phyloP scores from a whole-genome alignment of 306 rosid species.

The Malus orientalis region DNA sequence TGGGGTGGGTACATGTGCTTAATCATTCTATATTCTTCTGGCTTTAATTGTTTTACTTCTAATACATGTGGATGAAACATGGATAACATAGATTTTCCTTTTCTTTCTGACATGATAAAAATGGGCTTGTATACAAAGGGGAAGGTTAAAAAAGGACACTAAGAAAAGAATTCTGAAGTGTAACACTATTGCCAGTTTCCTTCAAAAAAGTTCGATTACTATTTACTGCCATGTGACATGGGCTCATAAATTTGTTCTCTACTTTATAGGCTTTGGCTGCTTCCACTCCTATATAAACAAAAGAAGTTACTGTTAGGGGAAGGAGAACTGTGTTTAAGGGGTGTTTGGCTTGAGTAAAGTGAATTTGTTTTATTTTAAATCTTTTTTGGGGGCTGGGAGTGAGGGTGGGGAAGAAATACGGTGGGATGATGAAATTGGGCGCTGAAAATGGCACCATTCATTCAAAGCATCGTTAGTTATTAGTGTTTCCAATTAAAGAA shows the following conservation, averaged over 20 bases:
- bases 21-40: not conserved
- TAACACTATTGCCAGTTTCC: not conserved
- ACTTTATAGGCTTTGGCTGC: not conserved
- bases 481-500: not conserved
- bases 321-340: not conserved
- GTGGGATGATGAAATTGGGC: not conserved
- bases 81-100: not conserved
- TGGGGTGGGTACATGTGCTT: constrained; percentile 45
- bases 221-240: not conserved
- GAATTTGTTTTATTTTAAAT: not conserved
- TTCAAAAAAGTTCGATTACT: not conserved
- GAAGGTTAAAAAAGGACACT: not conserved
- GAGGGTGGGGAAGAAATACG: not conserved
- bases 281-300: not conserved
- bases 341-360: not conserved
- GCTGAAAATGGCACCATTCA: not conserved
- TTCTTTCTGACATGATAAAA: not conserved
- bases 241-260: not conserved
- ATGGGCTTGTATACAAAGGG: constrained; percentile 1
- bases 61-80: not conserved
- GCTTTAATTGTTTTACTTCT: not conserved
- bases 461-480: not conserved
- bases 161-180: not conserved
- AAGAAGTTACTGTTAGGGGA: not conserved
- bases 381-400: not conserved